Evolutionary conservation across 352 stramenopile species (phyloP), one percentile per base, ranked within the genome.

Genomic region (Blastocystis sp.): DNA sequence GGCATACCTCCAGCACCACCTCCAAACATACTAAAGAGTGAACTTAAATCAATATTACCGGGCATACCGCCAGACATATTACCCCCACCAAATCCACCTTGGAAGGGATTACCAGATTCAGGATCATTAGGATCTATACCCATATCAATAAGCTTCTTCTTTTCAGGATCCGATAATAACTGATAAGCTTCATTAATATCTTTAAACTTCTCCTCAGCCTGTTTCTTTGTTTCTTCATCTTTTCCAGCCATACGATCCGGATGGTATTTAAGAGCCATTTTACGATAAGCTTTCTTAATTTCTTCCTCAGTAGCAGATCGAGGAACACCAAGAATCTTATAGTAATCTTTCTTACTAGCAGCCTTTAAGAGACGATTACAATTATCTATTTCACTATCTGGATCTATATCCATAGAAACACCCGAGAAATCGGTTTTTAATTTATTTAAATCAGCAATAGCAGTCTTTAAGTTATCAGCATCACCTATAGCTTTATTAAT

Each of bases 131-230:
- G 49, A 59, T 59, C 49, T 21, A 59, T 45, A 18, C 45, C 45
- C 45, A 86, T 75, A 65, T 93, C 83, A 58, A 88, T 93, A 30
- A 87, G 80, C 64, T 84, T 71, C 43, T 81, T 73, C 69, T 89
- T 88, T 40, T 91, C 75, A 67, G 84, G 83, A 71, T 93, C 83
- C 62, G 77, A 85, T 25, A 93, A 72, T 37, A 92, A 80, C 46
- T 90, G 80, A 68, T 92, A 93, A 3, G 83, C 83, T 37, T 88
- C 79, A 27, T 74, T 78, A 31, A 93, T 78, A 42, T 89, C 80
- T 68, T 91, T 83, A 64, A 93, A 93, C 70, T 88, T 87, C 48
- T 78, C 71, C 65, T 84, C 78, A 9, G 82, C 80, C 0, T 35
- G 65, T 0, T 89, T 80, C 48, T 75, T 47, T 65, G 85, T 73